A percentile compares a stretch with the other conserved stretches of the same genome.
Evolutionary conservation across 768 basidiomycete species (phyloP).

Genomic region (Pleurotus tuber-regium): DNA sequence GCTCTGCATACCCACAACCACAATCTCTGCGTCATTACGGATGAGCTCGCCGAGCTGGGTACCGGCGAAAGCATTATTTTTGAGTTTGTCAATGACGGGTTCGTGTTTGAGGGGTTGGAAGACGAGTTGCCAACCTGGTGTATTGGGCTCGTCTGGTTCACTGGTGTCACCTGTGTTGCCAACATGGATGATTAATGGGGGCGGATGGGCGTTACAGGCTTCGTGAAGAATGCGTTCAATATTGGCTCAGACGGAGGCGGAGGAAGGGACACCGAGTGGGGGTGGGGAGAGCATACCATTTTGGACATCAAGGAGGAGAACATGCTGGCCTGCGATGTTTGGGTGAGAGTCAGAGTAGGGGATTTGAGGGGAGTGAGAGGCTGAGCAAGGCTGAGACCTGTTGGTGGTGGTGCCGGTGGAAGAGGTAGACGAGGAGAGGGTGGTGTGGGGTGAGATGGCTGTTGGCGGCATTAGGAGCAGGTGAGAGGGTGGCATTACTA

Average conservation of each 20-base stretch:
- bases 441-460: too few species aligned
- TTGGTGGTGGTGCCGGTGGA: too few species aligned
- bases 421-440: too few species aligned
- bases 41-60: conserved; percentile 52
- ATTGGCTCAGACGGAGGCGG: conserved; percentile 41
- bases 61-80: conserved; percentile 69
- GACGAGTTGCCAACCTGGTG: conserved; percentile 61
- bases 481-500: too few species aligned
- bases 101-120: conserved; percentile 51
- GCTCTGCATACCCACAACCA: conserved; percentile 66
- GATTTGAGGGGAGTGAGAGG: neutral
- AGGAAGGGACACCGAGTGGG: conserved; percentile 48
- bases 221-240: conserved; percentile 45
- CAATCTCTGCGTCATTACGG: conserved; percentile 53
- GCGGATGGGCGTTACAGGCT: conserved; percentile 45
- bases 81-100: conserved; percentile 59
- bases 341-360: neutral
- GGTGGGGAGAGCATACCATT: conserved; percentile 45
- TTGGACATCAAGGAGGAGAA: conserved; percentile 62
- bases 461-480: too few species aligned
- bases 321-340: conserved; percentile 34
- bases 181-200: conserved; percentile 63
- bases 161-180: conserved; percentile 62
- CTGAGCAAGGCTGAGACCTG: neutral
- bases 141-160: conserved; percentile 56